Percentiles rank a stretch among this genome's conserved stretches.
Conservation (phyloP, 2,329 filamentous ascomycete genomes). For the Achaetomium macrosporum region DNA sequence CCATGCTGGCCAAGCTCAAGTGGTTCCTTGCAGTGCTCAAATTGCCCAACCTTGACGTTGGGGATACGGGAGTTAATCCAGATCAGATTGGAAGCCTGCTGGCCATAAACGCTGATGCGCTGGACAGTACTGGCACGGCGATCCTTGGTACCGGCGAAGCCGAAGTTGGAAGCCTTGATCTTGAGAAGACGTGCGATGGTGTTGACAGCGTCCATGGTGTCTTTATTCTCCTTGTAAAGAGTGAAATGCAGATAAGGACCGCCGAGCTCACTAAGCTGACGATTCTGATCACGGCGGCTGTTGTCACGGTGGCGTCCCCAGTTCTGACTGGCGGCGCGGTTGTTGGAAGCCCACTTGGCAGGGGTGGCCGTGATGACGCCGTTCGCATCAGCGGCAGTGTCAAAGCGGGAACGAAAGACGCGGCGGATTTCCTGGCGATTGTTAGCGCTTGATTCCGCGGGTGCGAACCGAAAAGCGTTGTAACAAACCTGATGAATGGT, state of each 20-base stretch:
- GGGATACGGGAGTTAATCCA: slow-evolving; percentile 57
- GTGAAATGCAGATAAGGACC: slow-evolving; percentile 86
- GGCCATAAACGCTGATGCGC: slow-evolving; percentile 59
- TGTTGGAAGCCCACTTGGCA: slow-evolving; percentile 43
- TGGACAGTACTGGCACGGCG: slow-evolving; percentile 81
- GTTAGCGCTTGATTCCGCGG: slow-evolving; percentile 16
- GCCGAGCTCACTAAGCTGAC: slow-evolving; percentile 29
- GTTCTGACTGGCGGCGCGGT: slow-evolving; percentile 21
- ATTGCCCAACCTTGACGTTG: slow-evolving; percentile 69
- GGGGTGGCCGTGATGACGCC: slow-evolving; percentile 62
- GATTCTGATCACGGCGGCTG: slow-evolving; percentile 12
- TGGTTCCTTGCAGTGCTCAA: slow-evolving; percentile 64
- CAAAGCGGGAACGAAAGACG: slow-evolving; percentile 71
- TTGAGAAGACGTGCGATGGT: slow-evolving; percentile 70
- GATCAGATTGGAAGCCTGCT: slow-evolving; percentile 53
- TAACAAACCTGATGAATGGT: slow-evolving; percentile 43
- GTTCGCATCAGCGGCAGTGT: slow-evolving; percentile 59
- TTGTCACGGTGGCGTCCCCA: slow-evolving; percentile 22
- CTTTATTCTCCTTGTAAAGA: slow-evolving; percentile 93
- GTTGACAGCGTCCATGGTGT: slow-evolving; percentile 85
- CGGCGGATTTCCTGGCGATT: slow-evolving; percentile 55
- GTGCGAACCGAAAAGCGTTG: not conserved
- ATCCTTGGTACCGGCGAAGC: slow-evolving; percentile 81
- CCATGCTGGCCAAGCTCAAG: slow-evolving; percentile 76
- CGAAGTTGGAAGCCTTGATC: slow-evolving; percentile 68